Evolutionary conservation across 208 protist genomes (phyloP).

Genomic region (Trypanosoma grayi): DNA sequence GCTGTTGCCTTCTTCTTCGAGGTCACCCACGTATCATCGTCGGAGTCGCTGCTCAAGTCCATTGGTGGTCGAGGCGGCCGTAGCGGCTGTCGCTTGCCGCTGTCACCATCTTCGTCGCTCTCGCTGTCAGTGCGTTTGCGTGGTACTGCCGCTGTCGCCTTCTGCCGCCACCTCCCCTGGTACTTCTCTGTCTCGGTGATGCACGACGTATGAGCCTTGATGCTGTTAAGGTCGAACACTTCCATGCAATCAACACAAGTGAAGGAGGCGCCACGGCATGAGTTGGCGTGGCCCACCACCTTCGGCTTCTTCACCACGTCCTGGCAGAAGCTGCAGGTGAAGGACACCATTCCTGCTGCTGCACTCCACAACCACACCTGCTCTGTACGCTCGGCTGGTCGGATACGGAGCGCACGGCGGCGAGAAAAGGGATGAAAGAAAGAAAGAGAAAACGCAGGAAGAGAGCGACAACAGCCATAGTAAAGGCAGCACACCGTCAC

Average conservation of each 20-base stretch:
- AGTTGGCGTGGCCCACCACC: constrained; percentile 53
- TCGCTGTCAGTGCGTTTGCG: constrained; percentile 7
- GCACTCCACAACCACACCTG: too few relatives aligned
- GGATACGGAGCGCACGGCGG: too few relatives aligned
- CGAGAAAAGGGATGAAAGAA: constrained; percentile 11
- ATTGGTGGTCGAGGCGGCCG: constrained; percentile 41
- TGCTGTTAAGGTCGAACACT: constrained; percentile 61
- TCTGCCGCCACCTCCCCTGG: constrained; percentile 75
- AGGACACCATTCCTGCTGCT: too few relatives aligned
- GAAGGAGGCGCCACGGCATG: constrained; percentile 58
- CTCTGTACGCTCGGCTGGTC: too few relatives aligned
- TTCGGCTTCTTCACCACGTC: constrained; percentile 92
- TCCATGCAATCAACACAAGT: constrained; percentile 91
- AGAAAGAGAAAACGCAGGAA: neutral
- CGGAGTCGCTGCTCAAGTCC: constrained; percentile 41
- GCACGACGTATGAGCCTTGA: constrained; percentile 83
- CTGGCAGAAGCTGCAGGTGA: constrained; percentile 80
- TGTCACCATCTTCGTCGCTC: constrained; percentile 19
- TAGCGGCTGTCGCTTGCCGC: neutral
- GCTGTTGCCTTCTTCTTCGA: constrained; percentile 9
- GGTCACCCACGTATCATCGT: constrained; percentile 54
- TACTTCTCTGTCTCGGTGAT: constrained; percentile 87
- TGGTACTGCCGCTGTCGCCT: constrained; percentile 15
- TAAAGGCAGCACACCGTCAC: too few relatives aligned
- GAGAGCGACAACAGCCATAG: too few relatives aligned